These are phyloP conservation scores for Anisodus tanguticus DNA, from an alignment of 257 asterid genomes.

Conservation along the genomic window DNA sequence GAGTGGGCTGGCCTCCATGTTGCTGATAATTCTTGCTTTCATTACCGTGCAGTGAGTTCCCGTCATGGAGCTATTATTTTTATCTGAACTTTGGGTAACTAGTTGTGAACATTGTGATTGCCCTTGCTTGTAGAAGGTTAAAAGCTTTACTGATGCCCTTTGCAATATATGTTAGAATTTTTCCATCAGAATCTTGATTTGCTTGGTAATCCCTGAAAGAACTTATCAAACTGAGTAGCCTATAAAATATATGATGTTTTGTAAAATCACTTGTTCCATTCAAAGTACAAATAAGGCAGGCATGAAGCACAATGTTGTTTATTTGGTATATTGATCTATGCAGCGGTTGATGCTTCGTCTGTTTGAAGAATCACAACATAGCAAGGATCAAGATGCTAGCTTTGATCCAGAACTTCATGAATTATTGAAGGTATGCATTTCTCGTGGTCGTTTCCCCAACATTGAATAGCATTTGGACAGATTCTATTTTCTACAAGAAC, in stretches of 20 bases:
- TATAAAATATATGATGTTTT: neutral
- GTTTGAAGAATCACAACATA: conserved; percentile 43
- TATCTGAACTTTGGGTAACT: neutral
- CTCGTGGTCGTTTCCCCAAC: conserved; percentile 21
- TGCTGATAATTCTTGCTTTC: conserved; percentile 97
- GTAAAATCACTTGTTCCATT: neutral
- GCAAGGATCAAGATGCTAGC: conserved; percentile 45
- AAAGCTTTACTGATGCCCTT: neutral
- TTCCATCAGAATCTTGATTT: conserved; percentile 6
- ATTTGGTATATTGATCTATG: neutral
- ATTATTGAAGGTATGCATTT: conserved; percentile 64
- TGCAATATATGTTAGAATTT: neutral
- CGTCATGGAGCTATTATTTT: neutral
- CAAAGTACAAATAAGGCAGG: neutral
- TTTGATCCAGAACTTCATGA: conserved; percentile 51
- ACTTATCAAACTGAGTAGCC: neutral
- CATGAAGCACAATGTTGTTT: neutral
- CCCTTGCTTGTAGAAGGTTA: neutral
- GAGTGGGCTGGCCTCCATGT: conserved; percentile 88
- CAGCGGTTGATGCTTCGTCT: conserved; percentile 76
- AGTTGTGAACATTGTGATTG: neutral
- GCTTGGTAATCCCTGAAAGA: conserved; percentile 1
- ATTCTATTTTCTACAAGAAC: neutral
- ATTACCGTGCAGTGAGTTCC: conserved; percentile 82
- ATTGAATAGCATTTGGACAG: neutral